Evolutionary conservation across 345 rosid genomes (phyloP).

Genomic region (Lepidium sativum): DNA sequence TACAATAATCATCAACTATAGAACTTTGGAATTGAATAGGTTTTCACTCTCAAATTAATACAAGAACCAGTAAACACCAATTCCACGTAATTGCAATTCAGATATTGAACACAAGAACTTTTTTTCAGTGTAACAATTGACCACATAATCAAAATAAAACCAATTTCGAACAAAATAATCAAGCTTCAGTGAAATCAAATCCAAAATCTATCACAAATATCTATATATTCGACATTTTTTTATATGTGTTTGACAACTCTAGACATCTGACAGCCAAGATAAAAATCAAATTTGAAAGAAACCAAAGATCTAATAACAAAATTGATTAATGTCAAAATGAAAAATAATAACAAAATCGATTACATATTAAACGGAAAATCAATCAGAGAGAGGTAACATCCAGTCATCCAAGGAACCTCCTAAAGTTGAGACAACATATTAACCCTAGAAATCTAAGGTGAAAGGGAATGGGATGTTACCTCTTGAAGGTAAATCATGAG

Average conservation of each 20-base stretch:
- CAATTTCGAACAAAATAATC: background rate
- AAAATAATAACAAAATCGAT: background rate
- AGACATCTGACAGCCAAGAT: background rate
- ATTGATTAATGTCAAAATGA: too few relatives aligned
- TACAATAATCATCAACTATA: too few relatives aligned
- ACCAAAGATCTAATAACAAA: background rate
- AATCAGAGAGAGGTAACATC: background rate
- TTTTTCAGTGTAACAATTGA: background rate
- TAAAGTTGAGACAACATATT: background rate
- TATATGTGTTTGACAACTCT: conserved; percentile 1
- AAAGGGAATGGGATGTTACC: too few relatives aligned
- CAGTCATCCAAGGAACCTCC: background rate
- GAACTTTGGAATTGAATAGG: too few relatives aligned
- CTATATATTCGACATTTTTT: background rate
- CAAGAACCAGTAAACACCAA: too few relatives aligned
- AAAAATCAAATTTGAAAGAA: background rate
- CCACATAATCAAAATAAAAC: background rate
- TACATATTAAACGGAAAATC: background rate
- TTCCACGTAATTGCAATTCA: background rate
- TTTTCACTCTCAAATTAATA: too few relatives aligned
- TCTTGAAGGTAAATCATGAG: too few relatives aligned
- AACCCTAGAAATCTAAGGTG: too few relatives aligned
- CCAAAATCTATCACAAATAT: background rate
- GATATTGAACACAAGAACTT: background rate
- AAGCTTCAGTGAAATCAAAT: background rate